Conservation (phyloP, 2,329 filamentous ascomycete genomes). For the Calonectria pseudoturangicola region DNA sequence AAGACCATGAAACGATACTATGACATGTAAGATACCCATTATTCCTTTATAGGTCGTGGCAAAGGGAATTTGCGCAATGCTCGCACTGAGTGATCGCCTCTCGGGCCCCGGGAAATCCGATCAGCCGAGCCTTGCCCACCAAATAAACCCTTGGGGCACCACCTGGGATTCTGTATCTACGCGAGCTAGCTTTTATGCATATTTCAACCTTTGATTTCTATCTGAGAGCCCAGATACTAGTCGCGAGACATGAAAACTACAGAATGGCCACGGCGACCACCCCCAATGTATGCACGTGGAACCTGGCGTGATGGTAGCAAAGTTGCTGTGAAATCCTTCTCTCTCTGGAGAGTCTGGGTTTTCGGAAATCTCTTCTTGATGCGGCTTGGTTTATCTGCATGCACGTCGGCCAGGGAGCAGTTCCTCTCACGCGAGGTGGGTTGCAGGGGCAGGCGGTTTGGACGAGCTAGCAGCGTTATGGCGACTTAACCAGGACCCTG, state of each 20-base stretch:
- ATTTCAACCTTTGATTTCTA: not conserved
- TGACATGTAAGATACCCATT: not conserved
- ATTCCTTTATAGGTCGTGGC: not conserved
- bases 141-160: not conserved
- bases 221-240: not conserved
- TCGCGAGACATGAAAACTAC: not conserved
- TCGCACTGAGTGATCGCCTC: not conserved
- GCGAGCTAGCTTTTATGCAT: slow-evolving; percentile 4
- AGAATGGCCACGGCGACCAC: not conserved
- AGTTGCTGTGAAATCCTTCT: not conserved
- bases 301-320: not conserved
- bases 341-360: not conserved
- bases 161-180: not conserved
- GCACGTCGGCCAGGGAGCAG: not conserved
- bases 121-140: not conserved
- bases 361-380: not conserved
- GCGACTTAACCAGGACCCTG: not conserved
- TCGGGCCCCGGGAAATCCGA: not conserved
- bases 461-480: not conserved
- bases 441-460: not conserved
- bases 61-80: not conserved
- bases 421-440: not conserved
- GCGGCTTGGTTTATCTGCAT: not conserved
- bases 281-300: not conserved
- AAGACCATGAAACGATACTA: too few relatives aligned